Evolutionary conservation across 2,329 filamentous ascomycete genomes (phyloP), one percentile per base, ranked within the genome.

Genomic region (Sporothrix pallida): DNA sequence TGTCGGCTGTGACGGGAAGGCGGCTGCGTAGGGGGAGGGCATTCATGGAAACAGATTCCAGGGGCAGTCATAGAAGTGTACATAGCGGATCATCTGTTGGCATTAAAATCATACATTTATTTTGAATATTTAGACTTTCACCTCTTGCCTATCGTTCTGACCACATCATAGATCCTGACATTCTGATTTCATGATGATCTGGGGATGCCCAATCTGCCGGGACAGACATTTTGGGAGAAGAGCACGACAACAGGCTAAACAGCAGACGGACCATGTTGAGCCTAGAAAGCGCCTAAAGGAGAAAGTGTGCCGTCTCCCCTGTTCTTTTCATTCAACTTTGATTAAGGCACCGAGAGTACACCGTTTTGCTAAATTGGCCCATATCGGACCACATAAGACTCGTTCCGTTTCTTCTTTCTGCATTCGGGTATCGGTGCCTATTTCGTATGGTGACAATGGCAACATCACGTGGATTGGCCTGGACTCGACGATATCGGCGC

Each of bases 1-100:
- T 48, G 81, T 87, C 76, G 87, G 87, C 48, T 89, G 87, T 48
- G 42, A 17, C 20, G 50, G 42, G 1, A 62, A 58, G 9, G 70
- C 70, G 3, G 46, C 58, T 3, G 23, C 67, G 4, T 8, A n/a
- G 4, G 50, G 17, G 5, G 50, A 54, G 7, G 50, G 50, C 50
- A 54, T 31, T 31, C 17, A 54, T 4, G 46, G 46, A 50, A 15
- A 17, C 1, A 15, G 1, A 50, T 58, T 4, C 2, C 9, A 2
- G 10, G 4, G 20, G n/a, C 12, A 20, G 56, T 37, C 31, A 31
- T 58, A 58, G 12, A 58, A 58, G 15, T 58, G 56, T 58, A 31
- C 56, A 58, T 58, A 58, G 56, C 56, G 56, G 12, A 13, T 10
- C 31, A 50, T 15, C 13, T 26, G 23, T 26, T 26, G 23, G 17